Evolutionary conservation across 805 yeast genomes (phyloP).

Genomic region (Suhomyces sp.): DNA sequence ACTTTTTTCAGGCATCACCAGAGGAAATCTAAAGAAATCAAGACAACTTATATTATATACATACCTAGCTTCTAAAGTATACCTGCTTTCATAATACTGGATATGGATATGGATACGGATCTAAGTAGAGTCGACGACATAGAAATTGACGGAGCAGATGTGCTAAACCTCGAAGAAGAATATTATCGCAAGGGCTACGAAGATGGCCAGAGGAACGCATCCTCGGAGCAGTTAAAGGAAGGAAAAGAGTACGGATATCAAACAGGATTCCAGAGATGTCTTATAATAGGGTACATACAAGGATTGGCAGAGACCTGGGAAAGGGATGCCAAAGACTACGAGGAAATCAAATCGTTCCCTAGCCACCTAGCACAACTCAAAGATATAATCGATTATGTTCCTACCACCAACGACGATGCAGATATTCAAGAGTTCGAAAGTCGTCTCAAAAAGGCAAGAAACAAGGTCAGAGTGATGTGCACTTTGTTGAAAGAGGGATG

Average conservation of each 20-base stretch:
- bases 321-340: constrained; percentile 14
- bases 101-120: background rate
- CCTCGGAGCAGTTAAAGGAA: constrained; percentile 58
- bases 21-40: background rate
- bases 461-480: constrained; percentile 56
- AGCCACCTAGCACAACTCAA: constrained; percentile 28
- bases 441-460: constrained; percentile 51
- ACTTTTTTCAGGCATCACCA: background rate
- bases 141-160: constrained; percentile 20
- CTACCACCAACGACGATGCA: constrained; percentile 44
- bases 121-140: background rate
- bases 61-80: background rate
- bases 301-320: constrained; percentile 46
- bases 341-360: constrained; percentile 11
- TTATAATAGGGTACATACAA: constrained; percentile 65
- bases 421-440: constrained; percentile 57
- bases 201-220: constrained; percentile 67
- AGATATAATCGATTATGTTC: constrained; percentile 17
- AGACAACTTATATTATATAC: background rate
- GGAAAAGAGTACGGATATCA: constrained; percentile 85
- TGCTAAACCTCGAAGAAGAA: constrained; percentile 58
- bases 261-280: constrained; percentile 68
- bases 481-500: constrained; percentile 26
- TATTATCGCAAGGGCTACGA: constrained; percentile 63
- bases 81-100: too few species aligned